These are phyloP conservation scores for Pinus tabuliformis DNA, from an alignment of 75 land plant species.

Conservation along the genomic window DNA sequence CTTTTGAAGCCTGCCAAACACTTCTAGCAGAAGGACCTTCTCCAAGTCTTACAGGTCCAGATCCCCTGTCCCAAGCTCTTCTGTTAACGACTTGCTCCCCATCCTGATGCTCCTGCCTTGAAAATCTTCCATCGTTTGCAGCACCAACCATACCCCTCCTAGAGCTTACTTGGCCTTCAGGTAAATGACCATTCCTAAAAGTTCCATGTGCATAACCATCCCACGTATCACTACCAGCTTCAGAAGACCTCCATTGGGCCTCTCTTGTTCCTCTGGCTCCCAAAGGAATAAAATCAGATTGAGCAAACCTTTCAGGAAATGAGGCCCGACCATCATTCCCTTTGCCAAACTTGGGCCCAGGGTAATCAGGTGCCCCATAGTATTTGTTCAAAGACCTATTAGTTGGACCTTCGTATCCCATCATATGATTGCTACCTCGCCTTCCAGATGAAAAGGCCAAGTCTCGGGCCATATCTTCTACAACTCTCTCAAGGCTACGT, in stretches of 20 bases:
- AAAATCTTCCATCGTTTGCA: slow-evolving; percentile 31
- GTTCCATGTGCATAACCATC: slow-evolving; percentile 53
- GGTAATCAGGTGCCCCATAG: slow-evolving; percentile 48
- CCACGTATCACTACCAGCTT: slow-evolving; percentile 47
- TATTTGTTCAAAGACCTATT: slow-evolving; percentile 53
- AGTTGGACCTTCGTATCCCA: slow-evolving; percentile 48
- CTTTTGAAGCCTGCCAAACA: slow-evolving; percentile 99
- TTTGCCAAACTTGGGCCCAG: slow-evolving; percentile 45
- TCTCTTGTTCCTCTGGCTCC: slow-evolving; percentile 45
- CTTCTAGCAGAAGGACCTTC: slow-evolving; percentile 99
- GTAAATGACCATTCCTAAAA: slow-evolving; percentile 30
- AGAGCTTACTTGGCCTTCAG: slow-evolving; percentile 16
- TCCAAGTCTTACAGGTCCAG: slow-evolving; percentile 76
- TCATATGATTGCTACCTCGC: slow-evolving; percentile 32
- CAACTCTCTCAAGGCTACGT: slow-evolving; percentile 85
- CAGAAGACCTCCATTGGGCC: slow-evolving; percentile 48
- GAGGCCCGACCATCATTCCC: slow-evolving; percentile 39
- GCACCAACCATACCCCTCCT: slow-evolving; percentile 32
- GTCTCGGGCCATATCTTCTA: slow-evolving; percentile 87
- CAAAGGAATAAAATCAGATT: slow-evolving; percentile 31
- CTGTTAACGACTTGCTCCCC: slow-evolving; percentile 53
- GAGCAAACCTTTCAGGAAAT: slow-evolving; percentile 43
- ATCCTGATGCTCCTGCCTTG: slow-evolving; percentile 46
- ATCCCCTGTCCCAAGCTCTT: slow-evolving; percentile 82
- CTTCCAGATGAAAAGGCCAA: slow-evolving; percentile 50